Percentiles rank a stretch among this genome's conserved stretches.
These are phyloP conservation scores for Asterella californica DNA, from an alignment of 225 moss, liverwort and hornwort species.

Conservation along the genomic window DNA sequence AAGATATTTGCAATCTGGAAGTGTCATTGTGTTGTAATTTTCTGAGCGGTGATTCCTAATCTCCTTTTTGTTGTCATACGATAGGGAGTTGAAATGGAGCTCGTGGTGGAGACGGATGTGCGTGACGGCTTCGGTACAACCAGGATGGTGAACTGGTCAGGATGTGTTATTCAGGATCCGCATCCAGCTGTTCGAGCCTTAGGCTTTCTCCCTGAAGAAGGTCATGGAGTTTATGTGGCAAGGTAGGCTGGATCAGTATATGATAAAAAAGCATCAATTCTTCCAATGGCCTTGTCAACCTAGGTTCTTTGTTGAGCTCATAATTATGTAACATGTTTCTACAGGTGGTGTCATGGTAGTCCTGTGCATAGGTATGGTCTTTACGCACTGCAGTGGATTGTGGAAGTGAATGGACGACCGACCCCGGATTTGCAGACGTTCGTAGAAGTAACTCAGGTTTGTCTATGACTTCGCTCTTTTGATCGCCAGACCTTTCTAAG, in stretches of 20 bases:
- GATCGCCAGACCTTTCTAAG: too few species aligned
- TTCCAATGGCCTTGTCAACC: background rate
- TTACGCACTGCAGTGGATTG: conserved; percentile 86
- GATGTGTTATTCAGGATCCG: conserved; percentile 81
- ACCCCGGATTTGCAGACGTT: conserved; percentile 76
- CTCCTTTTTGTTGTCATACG: background rate
- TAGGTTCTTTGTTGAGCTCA: background rate
- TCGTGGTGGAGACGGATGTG: conserved; percentile 71
- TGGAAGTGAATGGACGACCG: conserved; percentile 78
- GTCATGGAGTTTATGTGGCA: conserved; percentile 93
- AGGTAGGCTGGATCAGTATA: conserved; percentile 22
- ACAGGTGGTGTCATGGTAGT: conserved; percentile 80
- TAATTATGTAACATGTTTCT: background rate
- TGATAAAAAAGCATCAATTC: background rate
- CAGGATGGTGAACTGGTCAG: conserved; percentile 87
- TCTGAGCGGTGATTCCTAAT: background rate
- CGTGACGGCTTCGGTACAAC: conserved; percentile 82
- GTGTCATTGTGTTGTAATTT: background rate
- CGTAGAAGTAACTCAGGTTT: conserved; percentile 59
- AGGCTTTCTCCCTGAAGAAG: conserved; percentile 78
- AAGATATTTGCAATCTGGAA: background rate
- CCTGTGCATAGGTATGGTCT: conserved; percentile 76
- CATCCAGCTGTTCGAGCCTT: conserved; percentile 76
- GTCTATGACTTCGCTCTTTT: background rate
- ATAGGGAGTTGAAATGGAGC: conserved; percentile 54